Conservation (phyloP, 2,329 filamentous ascomycete species). For the Exophiala sp. region DNA sequence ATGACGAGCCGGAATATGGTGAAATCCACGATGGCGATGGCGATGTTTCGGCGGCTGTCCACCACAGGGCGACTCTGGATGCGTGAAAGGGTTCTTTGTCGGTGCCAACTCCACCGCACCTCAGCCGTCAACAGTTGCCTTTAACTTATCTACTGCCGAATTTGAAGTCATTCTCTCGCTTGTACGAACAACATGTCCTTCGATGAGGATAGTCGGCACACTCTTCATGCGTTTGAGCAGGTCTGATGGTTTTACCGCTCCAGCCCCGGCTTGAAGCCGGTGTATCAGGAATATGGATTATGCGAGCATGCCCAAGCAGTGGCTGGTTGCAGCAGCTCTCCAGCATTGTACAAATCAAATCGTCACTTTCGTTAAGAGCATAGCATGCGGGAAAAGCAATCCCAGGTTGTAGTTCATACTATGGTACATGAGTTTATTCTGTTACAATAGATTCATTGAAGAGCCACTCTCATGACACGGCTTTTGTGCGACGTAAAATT, state of each 20-base stretch:
- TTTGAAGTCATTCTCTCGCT: background rate
- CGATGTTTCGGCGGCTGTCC: conserved; percentile 8
- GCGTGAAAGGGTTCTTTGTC: background rate
- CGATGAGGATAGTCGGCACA: background rate
- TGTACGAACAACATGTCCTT: background rate
- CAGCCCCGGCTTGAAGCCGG: background rate
- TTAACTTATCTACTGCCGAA: background rate
- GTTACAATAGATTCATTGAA: background rate
- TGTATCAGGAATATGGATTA: background rate
- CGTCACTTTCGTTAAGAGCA: background rate
- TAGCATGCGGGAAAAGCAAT: background rate
- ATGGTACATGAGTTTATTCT: background rate
- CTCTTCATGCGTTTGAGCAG: background rate
- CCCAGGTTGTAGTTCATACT: background rate
- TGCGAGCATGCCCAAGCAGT: background rate
- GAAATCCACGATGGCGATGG: background rate
- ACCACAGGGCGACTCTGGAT: conserved; percentile 14
- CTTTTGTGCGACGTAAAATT: too few species aligned
- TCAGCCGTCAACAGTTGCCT: background rate
- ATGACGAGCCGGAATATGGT: background rate
- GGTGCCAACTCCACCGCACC: background rate
- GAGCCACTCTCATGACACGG: too few species aligned
- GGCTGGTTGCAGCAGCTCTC: background rate
- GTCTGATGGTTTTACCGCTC: background rate
- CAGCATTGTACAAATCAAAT: background rate